Base-by-base conservation (phyloP, 2,329 filamentous ascomycete genomes). In the Trichoderma koningiopsis region DNA sequence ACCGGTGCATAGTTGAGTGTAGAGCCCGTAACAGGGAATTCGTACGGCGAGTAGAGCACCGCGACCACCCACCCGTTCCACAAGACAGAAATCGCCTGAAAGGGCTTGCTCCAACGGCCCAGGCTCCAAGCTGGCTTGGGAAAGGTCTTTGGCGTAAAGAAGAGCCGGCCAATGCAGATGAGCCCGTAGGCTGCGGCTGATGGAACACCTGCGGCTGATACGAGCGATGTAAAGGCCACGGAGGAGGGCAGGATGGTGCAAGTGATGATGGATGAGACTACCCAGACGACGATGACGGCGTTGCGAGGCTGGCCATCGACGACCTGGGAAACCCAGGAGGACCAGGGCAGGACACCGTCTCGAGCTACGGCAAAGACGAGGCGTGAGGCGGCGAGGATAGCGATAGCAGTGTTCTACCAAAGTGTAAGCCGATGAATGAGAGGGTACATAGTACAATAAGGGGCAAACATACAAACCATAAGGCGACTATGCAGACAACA, bases 331-430 rank as follows among this genome's bases (percentile, higher is more conserved):
- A 89, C 87, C 85, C 87, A 88, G 40, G 81, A 74, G 1, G 86
- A 88, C 76, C 84, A 88, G 0, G 87, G 87, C 3, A 89, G 79
- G 24, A 89, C 86, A 43, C 87, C 86, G 73, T 89, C 87, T 57
- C 87, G 83, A 33, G 87, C 87, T 4, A 89, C 87, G 53, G 87
- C 87, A 75, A 88, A 89, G 72, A 89, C 86, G 2, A 89, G 81
- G n/a, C 87, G 83, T 4, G 87, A 89, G 16, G 85, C 85, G 8
- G 87, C 87, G 14, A 88, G 82, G 56, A 88, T 84, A 24, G 86
- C 85, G 68, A 89, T 86, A 0, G 86, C 86, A 1, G 86, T 88
- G 75, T 89, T 89, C 84, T 82, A 10, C 11, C 10, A 16, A 24
- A 14, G 8, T 6, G 19, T n/a, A 5, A n/a, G 13, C 19, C 19